Evolutionary conservation across 2,329 filamentous ascomycete genomes (phyloP).

Genomic region (Elsinoe batatas): DNA sequence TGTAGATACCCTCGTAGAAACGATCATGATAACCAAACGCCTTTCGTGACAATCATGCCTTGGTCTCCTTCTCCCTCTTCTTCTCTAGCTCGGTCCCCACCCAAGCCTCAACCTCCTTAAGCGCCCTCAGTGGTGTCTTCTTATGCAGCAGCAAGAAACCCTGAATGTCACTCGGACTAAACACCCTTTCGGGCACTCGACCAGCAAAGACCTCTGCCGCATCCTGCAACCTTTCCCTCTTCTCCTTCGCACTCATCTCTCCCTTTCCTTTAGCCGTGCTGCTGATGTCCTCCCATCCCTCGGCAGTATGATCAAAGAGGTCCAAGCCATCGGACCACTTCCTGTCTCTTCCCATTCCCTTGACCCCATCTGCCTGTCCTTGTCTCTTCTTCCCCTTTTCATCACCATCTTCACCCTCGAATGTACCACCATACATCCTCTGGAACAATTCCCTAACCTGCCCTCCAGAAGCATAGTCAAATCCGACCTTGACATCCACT

Average conservation of each 20-base stretch:
- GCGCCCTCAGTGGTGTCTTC: slow-evolving; percentile 37
- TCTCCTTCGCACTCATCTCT: not conserved
- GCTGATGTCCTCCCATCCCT: not conserved
- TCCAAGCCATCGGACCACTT: slow-evolving; percentile 11
- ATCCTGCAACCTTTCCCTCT: slow-evolving; percentile 23
- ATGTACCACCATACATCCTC: slow-evolving; percentile 24
- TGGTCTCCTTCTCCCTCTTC: slow-evolving; percentile 19
- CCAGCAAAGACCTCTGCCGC: slow-evolving; percentile 39
- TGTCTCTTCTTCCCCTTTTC: not conserved
- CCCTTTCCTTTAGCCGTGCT: slow-evolving; percentile 32
- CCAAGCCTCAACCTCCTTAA: slow-evolving; percentile 37
- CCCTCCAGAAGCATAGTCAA: slow-evolving; percentile 38
- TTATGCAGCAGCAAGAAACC: slow-evolving; percentile 43
- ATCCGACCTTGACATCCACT: slow-evolving; percentile 57
- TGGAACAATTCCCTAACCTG: slow-evolving; percentile 36
- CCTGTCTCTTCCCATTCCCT: not conserved
- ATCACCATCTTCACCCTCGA: not conserved
- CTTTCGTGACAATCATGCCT: not conserved
- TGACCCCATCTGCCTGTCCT: not conserved
- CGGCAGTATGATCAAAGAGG: not conserved
- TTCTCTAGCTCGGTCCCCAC: slow-evolving; percentile 23
- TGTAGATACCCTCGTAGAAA: not conserved
- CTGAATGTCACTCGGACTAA: slow-evolving; percentile 46
- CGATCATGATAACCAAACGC: not conserved
- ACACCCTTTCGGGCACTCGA: slow-evolving; percentile 36